Conservation (phyloP, 2,329 filamentous ascomycete species). For the Exutisphaerella laricina region DNA sequence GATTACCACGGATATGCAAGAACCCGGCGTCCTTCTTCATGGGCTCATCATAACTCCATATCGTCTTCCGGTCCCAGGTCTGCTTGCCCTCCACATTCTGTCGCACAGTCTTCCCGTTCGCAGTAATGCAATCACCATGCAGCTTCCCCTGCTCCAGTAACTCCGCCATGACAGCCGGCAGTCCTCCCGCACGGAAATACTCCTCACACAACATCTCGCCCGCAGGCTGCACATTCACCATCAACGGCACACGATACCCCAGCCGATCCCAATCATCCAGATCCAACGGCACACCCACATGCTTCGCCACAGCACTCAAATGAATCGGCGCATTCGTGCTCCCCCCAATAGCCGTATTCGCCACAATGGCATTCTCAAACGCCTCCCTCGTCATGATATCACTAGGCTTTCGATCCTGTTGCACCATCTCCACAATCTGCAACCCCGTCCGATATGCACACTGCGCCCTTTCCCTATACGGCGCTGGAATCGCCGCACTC, state of each 20-base stretch:
- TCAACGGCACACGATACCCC: slow-evolving; percentile 47
- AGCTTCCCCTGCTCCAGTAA: slow-evolving; percentile 46
- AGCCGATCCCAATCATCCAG: slow-evolving; percentile 52
- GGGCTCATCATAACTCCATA: slow-evolving; percentile 42
- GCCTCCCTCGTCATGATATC: slow-evolving; percentile 52
- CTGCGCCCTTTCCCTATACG: slow-evolving; percentile 28
- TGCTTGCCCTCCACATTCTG: slow-evolving; percentile 43
- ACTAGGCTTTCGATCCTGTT: slow-evolving; percentile 37
- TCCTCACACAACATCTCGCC: slow-evolving; percentile 51
- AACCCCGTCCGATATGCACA: slow-evolving; percentile 29
- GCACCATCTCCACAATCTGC: slow-evolving; percentile 31
- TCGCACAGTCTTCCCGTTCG: slow-evolving; percentile 43
- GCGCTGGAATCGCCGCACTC: slow-evolving; percentile 27
- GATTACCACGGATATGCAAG: slow-evolving; percentile 28
- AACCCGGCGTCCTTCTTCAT: slow-evolving; percentile 49
- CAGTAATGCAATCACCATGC: slow-evolving; percentile 41
- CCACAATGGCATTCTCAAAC: slow-evolving; percentile 53
- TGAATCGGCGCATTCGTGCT: slow-evolving; percentile 55
- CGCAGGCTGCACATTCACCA: slow-evolving; percentile 52
- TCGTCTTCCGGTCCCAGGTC: slow-evolving; percentile 48
- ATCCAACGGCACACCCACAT: slow-evolving; percentile 47
- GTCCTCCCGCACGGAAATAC: slow-evolving; percentile 50
- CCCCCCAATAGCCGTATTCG: slow-evolving; percentile 52
- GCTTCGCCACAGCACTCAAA: slow-evolving; percentile 50
- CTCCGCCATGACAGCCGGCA: slow-evolving; percentile 51